phyloP scores from a whole-genome alignment of 2,329 filamentous ascomycete species.

The Epichloe festucae region DNA sequence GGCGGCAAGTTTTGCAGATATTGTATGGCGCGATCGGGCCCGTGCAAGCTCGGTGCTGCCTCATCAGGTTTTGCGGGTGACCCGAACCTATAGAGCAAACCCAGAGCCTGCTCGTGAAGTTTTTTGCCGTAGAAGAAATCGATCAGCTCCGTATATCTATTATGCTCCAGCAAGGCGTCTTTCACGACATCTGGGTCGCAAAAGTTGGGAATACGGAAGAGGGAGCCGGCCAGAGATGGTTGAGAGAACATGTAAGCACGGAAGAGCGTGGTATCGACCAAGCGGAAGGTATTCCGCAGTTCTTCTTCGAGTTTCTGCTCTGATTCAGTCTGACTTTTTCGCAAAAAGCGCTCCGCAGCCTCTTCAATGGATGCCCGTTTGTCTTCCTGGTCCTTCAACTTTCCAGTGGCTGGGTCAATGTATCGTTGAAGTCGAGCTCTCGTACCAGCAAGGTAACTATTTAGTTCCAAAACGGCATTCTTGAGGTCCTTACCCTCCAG shows the following conservation, averaged over 20 bases:
- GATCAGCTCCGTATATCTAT: conserved; percentile 86
- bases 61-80: conserved; percentile 39
- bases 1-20: conserved; percentile 86
- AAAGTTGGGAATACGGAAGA: conserved; percentile 94
- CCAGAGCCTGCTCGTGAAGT: conserved; percentile 75
- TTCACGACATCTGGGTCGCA: conserved; percentile 94
- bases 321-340: conserved; percentile 31
- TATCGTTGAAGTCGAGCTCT: conserved; percentile 51
- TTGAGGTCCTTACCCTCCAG: conserved; percentile 74
- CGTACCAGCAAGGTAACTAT: conserved; percentile 78
- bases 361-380: conserved; percentile 33
- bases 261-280: conserved; percentile 92
- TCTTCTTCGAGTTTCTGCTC: conserved; percentile 55
- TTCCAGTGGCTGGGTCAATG: conserved; percentile 49
- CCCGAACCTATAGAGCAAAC: conserved; percentile 72
- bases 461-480: conserved; percentile 68
- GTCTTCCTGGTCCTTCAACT: conserved; percentile 38
- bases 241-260: conserved; percentile 88
- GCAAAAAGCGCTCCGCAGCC: conserved; percentile 42
- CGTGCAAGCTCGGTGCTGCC: conserved; percentile 49
- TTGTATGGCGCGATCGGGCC: conserved; percentile 69
- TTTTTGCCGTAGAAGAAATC: conserved; percentile 96
- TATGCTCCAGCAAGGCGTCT: conserved; percentile 77
- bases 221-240: conserved; percentile 69
- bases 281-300: conserved; percentile 60